Percentiles rank a stretch among this genome's conserved stretches.
phyloP scores from a whole-genome alignment of 2,329 filamentous ascomycete genomes.

The Waltergamsia citrina region DNA sequence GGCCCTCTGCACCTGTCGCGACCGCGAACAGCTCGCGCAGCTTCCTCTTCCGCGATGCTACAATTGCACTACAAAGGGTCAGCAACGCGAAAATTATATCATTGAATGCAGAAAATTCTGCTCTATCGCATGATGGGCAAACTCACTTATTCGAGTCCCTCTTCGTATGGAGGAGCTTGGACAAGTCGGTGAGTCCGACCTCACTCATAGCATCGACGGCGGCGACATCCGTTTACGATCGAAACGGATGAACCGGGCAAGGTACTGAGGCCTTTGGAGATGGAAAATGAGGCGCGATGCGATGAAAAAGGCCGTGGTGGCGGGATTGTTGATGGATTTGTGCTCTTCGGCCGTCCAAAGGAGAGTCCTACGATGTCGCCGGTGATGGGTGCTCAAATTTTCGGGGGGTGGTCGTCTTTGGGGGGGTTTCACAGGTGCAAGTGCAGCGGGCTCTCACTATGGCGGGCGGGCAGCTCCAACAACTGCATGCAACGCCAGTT shows the following conservation, averaged over 20 bases:
- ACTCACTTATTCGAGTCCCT: conserved; percentile 53
- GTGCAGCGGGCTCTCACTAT: too few relatives aligned
- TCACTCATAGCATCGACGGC: conserved; percentile 61
- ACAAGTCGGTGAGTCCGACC: conserved; percentile 57
- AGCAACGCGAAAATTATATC: conserved; percentile 34
- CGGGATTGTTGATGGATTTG: conserved; percentile 8
- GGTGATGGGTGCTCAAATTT: conserved; percentile 8
- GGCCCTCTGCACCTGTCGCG: conserved; percentile 58
- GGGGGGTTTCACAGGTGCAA: conserved; percentile 1
- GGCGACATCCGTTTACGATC: conserved; percentile 54
- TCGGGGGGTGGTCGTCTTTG: conserved; percentile 1
- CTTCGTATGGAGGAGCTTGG: conserved; percentile 57
- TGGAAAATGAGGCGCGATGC: conserved; percentile 16
- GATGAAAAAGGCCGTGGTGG: conserved; percentile 15
- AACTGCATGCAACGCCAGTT: too few relatives aligned
- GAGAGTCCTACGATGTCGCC: conserved; percentile 6
- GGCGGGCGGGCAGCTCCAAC: too few relatives aligned
- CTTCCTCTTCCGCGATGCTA: conserved; percentile 83
- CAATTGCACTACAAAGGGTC: conserved; percentile 51
- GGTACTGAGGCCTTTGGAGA: background rate
- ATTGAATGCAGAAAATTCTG: conserved; percentile 37
- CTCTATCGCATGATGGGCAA: conserved; percentile 30
- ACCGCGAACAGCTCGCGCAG: conserved; percentile 76
- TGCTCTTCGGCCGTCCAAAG: conserved; percentile 12
- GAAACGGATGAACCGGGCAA: conserved; percentile 6